Base-by-base conservation (phyloP, 352 stramenopile species). In the Phytophthora crassamura region DNA sequence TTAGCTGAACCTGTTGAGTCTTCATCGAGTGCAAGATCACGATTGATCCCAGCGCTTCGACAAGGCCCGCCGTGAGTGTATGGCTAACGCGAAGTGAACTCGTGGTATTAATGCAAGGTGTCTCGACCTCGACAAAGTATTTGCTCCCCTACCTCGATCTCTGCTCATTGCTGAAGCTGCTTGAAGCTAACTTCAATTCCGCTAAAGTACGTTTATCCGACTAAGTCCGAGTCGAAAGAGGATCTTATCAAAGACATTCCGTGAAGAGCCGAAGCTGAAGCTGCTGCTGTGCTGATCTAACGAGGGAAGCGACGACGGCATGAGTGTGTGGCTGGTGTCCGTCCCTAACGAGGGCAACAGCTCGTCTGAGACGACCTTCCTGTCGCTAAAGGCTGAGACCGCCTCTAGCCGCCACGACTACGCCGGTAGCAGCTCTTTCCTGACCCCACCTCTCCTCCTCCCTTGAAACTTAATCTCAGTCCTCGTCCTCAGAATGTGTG, bases 321-420 rank as follows among this genome's bases (percentile, higher is more conserved):
- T 75, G 75, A 81, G 83, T 61, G 80, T 91, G 61, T 94, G 85
- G 87, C 74, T 95, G 11, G 85, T 95, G 58, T 86, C 83, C 41
- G 84, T 94, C 54, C 87, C 87, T n/a, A 95, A 95, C 61, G 87
- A 95, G 70, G 78, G 80, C 71, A 88, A 75, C 64, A 84, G 78
- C 56, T 93, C 87, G 22, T 88, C 80, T 55, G 87, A 95, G 62
- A 90, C 85, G 25, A 95, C 87, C 0, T 95, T 95, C 69, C 72
- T 93, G 38, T 85, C 90, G 49, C 84, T 95, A 51, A 95, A 94
- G 69, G 82, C 85, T 20, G 86, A 94, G 74, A 95, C 85, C 12
- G 86, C 82, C 40, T 95, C 87, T 11, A 84, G 80, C 52, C 83
- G 83, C 45, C 84, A 95, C 60, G 86, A 95, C 68, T 93, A 93